phyloP scores from a whole-genome alignment of 2,329 filamentous ascomycete species.

The Teratosphaeria gauchensis region DNA sequence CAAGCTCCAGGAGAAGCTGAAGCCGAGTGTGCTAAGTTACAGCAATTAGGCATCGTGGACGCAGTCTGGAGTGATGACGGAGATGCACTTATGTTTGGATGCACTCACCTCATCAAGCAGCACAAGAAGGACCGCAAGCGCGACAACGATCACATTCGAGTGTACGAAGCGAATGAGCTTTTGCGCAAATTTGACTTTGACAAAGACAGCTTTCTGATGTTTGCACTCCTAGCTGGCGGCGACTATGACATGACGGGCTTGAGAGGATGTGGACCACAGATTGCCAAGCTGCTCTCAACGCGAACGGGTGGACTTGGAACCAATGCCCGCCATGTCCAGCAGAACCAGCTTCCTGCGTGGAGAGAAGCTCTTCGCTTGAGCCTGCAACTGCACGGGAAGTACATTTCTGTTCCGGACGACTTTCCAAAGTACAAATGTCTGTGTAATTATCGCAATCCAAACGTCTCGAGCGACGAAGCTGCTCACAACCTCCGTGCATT shows the following conservation, averaged over 20 bases:
- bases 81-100: slow-evolving; percentile 41
- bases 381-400: slow-evolving; percentile 5
- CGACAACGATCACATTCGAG: slow-evolving; percentile 24
- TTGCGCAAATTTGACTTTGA: slow-evolving; percentile 22
- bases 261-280: slow-evolving; percentile 26
- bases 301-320: slow-evolving; percentile 26
- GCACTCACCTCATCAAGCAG: slow-evolving; percentile 30
- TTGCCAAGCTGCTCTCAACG: slow-evolving; percentile 21
- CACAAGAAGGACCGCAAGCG: slow-evolving; percentile 28
- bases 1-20: slow-evolving; percentile 40
- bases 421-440: slow-evolving; percentile 22
- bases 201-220: slow-evolving; percentile 29
- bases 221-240: slow-evolving; percentile 33
- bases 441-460: slow-evolving; percentile 29
- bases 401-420: slow-evolving; percentile 12
- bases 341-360: slow-evolving; percentile 17
- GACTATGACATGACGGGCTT: slow-evolving; percentile 33
- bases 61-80: slow-evolving; percentile 41
- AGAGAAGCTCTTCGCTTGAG: slow-evolving; percentile 14
- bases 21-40: slow-evolving; percentile 37
- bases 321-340: slow-evolving; percentile 16
- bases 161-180: slow-evolving; percentile 25
- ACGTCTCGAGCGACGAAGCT: slow-evolving; percentile 23
- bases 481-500: slow-evolving; percentile 22
- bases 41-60: slow-evolving; percentile 36